A percentile compares a stretch with the other conserved stretches of the same genome.
phyloP scores from a whole-genome alignment of 139 green algal species.

The Chlamydomonas sp. region DNA sequence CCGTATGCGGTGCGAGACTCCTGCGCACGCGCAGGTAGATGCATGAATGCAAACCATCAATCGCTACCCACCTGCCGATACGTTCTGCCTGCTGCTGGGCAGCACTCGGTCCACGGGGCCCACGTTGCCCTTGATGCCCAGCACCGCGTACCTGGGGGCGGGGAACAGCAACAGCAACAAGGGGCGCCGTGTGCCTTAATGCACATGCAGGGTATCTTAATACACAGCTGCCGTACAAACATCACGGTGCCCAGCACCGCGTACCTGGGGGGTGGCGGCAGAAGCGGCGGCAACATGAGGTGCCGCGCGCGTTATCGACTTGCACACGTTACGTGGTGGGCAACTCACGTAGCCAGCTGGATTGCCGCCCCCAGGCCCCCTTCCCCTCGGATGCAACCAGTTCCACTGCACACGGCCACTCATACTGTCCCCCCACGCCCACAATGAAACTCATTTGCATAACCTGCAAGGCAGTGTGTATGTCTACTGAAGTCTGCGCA shows the following conservation, averaged over 20 bases:
- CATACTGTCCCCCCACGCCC: too few species aligned
- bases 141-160: conserved; percentile 1
- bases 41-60: neutral
- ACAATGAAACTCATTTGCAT: too few species aligned
- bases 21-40: too few species aligned
- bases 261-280: neutral
- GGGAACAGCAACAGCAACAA: neutral
- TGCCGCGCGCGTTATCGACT: neutral
- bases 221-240: too few species aligned
- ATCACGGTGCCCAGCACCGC: conserved; percentile 6
- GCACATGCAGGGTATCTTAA: neutral
- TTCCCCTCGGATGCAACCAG: too few species aligned
- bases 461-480: too few species aligned
- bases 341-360: too few species aligned
- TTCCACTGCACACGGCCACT: too few species aligned
- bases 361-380: too few species aligned
- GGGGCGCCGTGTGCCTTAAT: neutral
- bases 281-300: neutral
- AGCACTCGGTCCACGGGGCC: neutral
- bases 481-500: too few species aligned
- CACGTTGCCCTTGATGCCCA: conserved; percentile 30
- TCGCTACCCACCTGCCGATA: neutral
- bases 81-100: neutral
- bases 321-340: too few species aligned
- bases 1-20: too few species aligned